These are phyloP conservation scores for Coprinopsis sp. DNA, from an alignment of 768 basidiomycete species.

Conservation along the genomic window DNA sequence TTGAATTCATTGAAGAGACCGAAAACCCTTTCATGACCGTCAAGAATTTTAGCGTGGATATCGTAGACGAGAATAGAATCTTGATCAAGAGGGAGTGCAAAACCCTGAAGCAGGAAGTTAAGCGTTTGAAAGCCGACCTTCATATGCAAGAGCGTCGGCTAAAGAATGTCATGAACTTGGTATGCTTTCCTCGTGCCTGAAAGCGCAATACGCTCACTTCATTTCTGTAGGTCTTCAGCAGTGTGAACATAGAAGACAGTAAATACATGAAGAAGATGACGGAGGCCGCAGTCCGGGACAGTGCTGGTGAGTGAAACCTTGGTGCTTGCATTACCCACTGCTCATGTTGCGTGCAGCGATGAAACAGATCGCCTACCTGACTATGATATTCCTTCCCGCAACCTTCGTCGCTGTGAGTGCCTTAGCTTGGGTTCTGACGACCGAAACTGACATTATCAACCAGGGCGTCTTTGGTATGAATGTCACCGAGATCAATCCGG, in stretches of 20 bases:
- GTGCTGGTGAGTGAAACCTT: slow-evolving; percentile 32
- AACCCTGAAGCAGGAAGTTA: slow-evolving; percentile 46
- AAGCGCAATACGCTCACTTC: neutral
- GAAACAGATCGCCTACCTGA: slow-evolving; percentile 53
- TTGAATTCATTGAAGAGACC: slow-evolving; percentile 45
- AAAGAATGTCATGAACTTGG: slow-evolving; percentile 51
- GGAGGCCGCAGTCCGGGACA: slow-evolving; percentile 45
- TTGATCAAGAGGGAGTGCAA: slow-evolving; percentile 45
- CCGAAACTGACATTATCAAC: neutral
- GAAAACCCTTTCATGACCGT: slow-evolving; percentile 46
- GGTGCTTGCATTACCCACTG: neutral
- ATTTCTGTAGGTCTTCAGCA: slow-evolving; percentile 49
- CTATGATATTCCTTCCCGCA: slow-evolving; percentile 59
- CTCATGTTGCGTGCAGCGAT: slow-evolving; percentile 27
- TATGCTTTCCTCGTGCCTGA: slow-evolving; percentile 18
- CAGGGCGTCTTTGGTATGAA: slow-evolving; percentile 51
- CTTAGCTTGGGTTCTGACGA: neutral
- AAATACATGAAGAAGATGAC: slow-evolving; percentile 48
- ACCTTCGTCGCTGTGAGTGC: slow-evolving; percentile 41
- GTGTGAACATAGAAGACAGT: slow-evolving; percentile 55
- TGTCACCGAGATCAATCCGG: slow-evolving; percentile 28
- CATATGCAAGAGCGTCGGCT: slow-evolving; percentile 44
- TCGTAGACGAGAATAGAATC: slow-evolving; percentile 22
- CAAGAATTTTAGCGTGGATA: slow-evolving; percentile 24
- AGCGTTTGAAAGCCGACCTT: slow-evolving; percentile 36